Conservation (phyloP, 371 early-diverging fungal species). For the Entomophthora muscae region DNA sequence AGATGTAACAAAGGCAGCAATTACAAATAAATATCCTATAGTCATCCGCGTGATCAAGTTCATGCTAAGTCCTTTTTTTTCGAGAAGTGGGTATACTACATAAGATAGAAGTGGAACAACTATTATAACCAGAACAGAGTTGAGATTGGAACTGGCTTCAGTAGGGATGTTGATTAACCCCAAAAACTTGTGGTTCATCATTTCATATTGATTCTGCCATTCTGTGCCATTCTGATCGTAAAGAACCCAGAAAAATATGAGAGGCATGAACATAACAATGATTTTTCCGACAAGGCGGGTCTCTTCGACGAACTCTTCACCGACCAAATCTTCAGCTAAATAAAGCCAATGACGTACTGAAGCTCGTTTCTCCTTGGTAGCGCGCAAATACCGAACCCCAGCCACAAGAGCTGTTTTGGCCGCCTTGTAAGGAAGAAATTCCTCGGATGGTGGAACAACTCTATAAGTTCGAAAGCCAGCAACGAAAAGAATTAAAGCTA, state of each 20-base stretch:
- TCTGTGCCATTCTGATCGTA: slow-evolving; percentile 31
- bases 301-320: slow-evolving; percentile 6
- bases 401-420: slow-evolving; percentile 7
- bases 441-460: slow-evolving; percentile 28
- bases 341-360: slow-evolving; percentile 1
- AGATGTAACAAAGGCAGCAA: slow-evolving; percentile 3
- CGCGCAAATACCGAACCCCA: neutral
- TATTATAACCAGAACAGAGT: neutral
- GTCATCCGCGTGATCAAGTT: neutral
- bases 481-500: slow-evolving; percentile 22
- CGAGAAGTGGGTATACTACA: slow-evolving; percentile 5
- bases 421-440: slow-evolving; percentile 25
- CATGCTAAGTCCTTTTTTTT: slow-evolving; percentile 1
- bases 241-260: slow-evolving; percentile 32
- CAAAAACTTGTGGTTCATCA: slow-evolving; percentile 16
- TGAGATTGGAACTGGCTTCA: neutral
- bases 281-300: slow-evolving; percentile 10
- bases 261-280: slow-evolving; percentile 19
- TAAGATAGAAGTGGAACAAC: neutral
- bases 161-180: slow-evolving; percentile 10
- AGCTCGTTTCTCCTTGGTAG: neutral
- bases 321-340: slow-evolving; percentile 1
- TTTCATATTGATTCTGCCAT: slow-evolving; percentile 10
- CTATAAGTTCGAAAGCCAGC: slow-evolving; percentile 28
- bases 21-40: neutral